These are phyloP conservation scores for Tetracladium maxilliforme DNA, from an alignment of 2,329 filamentous ascomycete genomes.

Conservation along the genomic window DNA sequence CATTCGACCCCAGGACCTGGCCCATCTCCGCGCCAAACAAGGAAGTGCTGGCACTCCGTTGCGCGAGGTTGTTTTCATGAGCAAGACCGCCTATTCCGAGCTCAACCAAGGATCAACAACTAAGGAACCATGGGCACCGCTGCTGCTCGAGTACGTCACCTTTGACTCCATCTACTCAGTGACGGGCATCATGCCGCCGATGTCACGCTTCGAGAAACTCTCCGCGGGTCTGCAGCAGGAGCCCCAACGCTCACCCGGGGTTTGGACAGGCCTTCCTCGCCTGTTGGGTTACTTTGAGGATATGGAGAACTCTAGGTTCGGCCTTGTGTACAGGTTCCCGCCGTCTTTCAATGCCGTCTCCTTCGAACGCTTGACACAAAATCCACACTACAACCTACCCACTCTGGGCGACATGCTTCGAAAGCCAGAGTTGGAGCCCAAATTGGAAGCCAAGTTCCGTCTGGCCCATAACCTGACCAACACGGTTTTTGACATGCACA, in stretches of 20 bases:
- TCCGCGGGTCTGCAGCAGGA: conserved; percentile 41
- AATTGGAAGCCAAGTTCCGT: conserved; percentile 62
- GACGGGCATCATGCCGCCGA: conserved; percentile 48
- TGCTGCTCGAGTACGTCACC: conserved; percentile 58
- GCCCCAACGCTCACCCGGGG: conserved; percentile 40
- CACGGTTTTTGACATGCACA: conserved; percentile 61
- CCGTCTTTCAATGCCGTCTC: conserved; percentile 44
- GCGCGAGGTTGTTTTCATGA: conserved; percentile 33
- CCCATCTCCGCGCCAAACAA: too few relatives aligned
- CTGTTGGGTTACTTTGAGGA: conserved; percentile 64
- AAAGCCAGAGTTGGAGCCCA: conserved; percentile 52
- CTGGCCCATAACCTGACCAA: conserved; percentile 59
- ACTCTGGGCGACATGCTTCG: conserved; percentile 39
- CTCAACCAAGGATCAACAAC: conserved; percentile 24
- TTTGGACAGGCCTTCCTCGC: conserved; percentile 39
- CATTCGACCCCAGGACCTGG: too few relatives aligned
- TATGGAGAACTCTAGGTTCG: conserved; percentile 51
- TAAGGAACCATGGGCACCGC: conserved; percentile 33
- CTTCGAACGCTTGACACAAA: conserved; percentile 33
- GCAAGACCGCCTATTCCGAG: conserved; percentile 34
- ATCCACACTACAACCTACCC: conserved; percentile 30
- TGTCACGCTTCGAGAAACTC: conserved; percentile 49
- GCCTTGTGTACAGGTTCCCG: conserved; percentile 63
- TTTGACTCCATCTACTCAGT: conserved; percentile 47
- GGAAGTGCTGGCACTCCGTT: too few relatives aligned